Conservation (phyloP, 495 filamentous ascomycete genomes). For the Neurospora discreta region DNA sequence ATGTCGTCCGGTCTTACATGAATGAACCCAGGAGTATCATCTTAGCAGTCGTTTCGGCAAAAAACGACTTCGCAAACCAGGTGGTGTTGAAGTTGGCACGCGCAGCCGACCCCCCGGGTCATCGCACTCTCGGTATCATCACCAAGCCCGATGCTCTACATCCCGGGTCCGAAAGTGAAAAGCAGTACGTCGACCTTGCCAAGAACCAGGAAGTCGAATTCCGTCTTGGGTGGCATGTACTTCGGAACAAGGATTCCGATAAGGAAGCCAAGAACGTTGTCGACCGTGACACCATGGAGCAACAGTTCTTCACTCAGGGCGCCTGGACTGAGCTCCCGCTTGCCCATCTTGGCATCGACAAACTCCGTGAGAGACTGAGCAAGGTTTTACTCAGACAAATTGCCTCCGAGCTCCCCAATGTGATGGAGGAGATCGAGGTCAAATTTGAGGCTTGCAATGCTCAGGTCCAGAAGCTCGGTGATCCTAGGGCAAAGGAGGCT, state of each 20-base stretch:
- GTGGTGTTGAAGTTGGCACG: slow-evolving; percentile 61
- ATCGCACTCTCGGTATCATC: slow-evolving; percentile 72
- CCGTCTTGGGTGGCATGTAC: slow-evolving; percentile 59
- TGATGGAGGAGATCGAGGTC: slow-evolving; percentile 46
- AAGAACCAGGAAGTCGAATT: slow-evolving; percentile 51
- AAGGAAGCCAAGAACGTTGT: slow-evolving; percentile 24
- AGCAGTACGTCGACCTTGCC: slow-evolving; percentile 40
- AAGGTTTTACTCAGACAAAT: slow-evolving; percentile 48
- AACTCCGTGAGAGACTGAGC: slow-evolving; percentile 42
- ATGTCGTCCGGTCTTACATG: slow-evolving; percentile 52
- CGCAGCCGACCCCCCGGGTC: slow-evolving; percentile 60
- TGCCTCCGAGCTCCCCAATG: slow-evolving; percentile 40
- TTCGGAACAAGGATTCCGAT: slow-evolving; percentile 51
- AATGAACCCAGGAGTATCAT: slow-evolving; percentile 47
- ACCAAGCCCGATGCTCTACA: slow-evolving; percentile 66
- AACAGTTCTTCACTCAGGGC: slow-evolving; percentile 31
- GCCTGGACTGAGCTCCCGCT: slow-evolving; percentile 27
- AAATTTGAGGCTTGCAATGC: slow-evolving; percentile 22
- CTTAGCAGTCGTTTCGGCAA: slow-evolving; percentile 53
- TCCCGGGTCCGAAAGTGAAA: slow-evolving; percentile 38
- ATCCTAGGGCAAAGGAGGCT: slow-evolving; percentile 29
- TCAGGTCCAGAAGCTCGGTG: slow-evolving; percentile 37
- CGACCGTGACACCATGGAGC: slow-evolving; percentile 31
- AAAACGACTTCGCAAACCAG: slow-evolving; percentile 51
- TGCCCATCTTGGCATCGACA: slow-evolving; percentile 32